Evolutionary conservation across 441 rosid genomes (phyloP), one percentile per base, ranked within the genome.

Genomic region (Flueggea neowawraea): DNA sequence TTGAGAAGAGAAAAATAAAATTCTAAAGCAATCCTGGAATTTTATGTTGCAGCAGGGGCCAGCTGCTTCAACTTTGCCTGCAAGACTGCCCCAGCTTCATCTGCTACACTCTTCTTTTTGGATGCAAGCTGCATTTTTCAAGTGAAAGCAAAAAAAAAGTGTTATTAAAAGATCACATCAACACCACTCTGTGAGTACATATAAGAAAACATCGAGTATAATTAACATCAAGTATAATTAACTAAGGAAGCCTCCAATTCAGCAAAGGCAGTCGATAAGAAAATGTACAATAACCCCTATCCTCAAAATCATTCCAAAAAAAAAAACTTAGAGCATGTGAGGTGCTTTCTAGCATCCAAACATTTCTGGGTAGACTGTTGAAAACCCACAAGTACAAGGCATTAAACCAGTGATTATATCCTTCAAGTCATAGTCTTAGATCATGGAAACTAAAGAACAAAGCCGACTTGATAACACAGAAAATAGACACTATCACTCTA

Each of bases 101-200:
- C 97, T 28, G 96, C 89, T 45, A 86, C 67, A 10, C 64, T 79
- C 78, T 89, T 91, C 97, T 95, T 95, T 70, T 88, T 89, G 5
- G 97, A 73, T 22, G 96, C 87, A 62, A 95, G 88, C 99, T 91
- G 83, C 78, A 65, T 32, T 66, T 10, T 60, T 33, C 4, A 65
- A 53, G 61, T 69, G 41, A 36, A 36, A 22, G 28, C 57, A 55
- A 14, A 58, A 11, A 58, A 11, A 11, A 13, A 16, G 6, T 17
- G 16, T 62, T 4, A 64, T 33, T 6, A 4, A 60, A n/a, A 48
- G n/a, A 31, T 0, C 28, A 22, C 28, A 22, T 15, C 14, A 11
- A 13, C 8, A 31, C 51, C 31, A 60, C 28, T 22, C 28, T 1
- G 28, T 22, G 28, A 22, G 28, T 2, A 2, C 2, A 22, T 22